Percentiles rank a stretch among this genome's conserved stretches.
Evolutionary conservation across 306 rosid species (phyloP).

Genomic region (Fragaria vesca): DNA sequence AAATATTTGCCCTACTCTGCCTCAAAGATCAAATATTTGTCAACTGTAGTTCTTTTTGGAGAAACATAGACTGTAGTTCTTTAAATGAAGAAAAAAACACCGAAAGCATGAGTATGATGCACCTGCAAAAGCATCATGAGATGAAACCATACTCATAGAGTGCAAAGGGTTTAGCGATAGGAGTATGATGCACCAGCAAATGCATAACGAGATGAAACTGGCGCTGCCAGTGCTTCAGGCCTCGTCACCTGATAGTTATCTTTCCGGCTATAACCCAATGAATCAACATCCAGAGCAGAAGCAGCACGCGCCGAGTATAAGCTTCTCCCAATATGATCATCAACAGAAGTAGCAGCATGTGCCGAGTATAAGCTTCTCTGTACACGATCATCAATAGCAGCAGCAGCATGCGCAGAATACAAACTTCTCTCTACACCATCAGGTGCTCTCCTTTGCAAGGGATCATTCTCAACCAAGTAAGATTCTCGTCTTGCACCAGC

Average conservation of each 20-base stretch:
- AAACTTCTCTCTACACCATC: slow-evolving; percentile 31
- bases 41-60: neutral
- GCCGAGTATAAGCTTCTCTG: slow-evolving; percentile 44
- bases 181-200: slow-evolving; percentile 57
- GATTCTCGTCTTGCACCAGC: slow-evolving; percentile 35
- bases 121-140: neutral
- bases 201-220: slow-evolving; percentile 66
- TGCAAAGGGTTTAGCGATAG: slow-evolving; percentile 37
- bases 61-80: neutral
- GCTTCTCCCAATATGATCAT: slow-evolving; percentile 21
- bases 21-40: neutral
- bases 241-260: slow-evolving; percentile 27
- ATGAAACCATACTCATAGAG: neutral
- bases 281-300: slow-evolving; percentile 43
- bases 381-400: neutral
- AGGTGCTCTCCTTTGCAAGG: slow-evolving; percentile 45
- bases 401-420: neutral
- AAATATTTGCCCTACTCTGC: neutral
- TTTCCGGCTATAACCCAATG: slow-evolving; percentile 33
- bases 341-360: slow-evolving; percentile 33
- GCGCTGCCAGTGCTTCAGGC: slow-evolving; percentile 36
- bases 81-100: neutral
- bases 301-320: slow-evolving; percentile 53
- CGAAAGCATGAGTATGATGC: neutral
- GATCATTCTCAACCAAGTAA: slow-evolving; percentile 28